Conservation (phyloP, 495 filamentous ascomycete species). For the Arthonia radiata region DNA sequence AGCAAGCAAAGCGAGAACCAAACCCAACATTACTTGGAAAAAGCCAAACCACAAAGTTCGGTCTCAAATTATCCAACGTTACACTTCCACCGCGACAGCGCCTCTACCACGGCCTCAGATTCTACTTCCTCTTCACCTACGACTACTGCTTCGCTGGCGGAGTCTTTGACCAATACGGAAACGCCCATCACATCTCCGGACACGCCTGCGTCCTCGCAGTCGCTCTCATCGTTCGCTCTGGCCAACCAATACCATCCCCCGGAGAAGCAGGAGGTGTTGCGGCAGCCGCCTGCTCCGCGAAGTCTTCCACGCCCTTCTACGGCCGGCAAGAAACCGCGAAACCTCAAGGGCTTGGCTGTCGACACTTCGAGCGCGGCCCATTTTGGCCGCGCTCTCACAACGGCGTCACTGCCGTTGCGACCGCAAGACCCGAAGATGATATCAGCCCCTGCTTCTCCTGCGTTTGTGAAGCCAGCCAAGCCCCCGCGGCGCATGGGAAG, state of each 20-base stretch:
- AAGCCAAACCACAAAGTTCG: too few relatives aligned
- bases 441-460: conserved; percentile 61
- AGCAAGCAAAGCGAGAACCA: too few relatives aligned
- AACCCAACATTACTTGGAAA: too few relatives aligned
- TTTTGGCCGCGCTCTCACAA: conserved; percentile 23
- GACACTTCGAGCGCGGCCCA: conserved; percentile 37
- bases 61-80: too few relatives aligned
- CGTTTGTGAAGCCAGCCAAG: conserved; percentile 50
- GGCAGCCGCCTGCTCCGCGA: conserved; percentile 8
- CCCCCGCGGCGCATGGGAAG: conserved; percentile 50
- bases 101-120: conserved; percentile 58
- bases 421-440: conserved; percentile 22
- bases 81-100: conserved; percentile 33
- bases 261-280: conserved; percentile 5
- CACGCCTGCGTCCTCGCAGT: conserved; percentile 42
- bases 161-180: conserved; percentile 69
- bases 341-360: conserved; percentile 82
- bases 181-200: conserved; percentile 77
- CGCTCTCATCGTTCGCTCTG: conserved; percentile 24
- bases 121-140: conserved; percentile 90
- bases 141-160: conserved; percentile 80
- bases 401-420: conserved; percentile 18
- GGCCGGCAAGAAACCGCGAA: conserved; percentile 51
- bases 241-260: conserved; percentile 1
- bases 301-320: conserved; percentile 25